Evolutionary conservation across 1,139 yeast genomes (phyloP).

Genomic region (Taphrina populina): DNA sequence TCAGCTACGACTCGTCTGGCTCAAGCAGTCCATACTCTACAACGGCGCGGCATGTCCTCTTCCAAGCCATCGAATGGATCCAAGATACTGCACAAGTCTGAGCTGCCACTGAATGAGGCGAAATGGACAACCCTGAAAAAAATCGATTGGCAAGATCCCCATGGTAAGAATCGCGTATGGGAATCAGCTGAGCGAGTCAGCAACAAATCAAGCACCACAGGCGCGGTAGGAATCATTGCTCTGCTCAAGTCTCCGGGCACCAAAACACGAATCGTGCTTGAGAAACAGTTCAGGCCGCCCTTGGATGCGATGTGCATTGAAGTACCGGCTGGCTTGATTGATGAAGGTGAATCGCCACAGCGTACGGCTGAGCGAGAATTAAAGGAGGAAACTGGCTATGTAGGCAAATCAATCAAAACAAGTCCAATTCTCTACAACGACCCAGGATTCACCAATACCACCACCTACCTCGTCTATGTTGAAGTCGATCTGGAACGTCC

Average conservation of each 20-base stretch:
- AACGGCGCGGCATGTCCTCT: slow-evolving; percentile 1
- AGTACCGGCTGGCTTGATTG: slow-evolving; percentile 91
- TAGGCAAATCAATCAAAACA: slow-evolving; percentile 58
- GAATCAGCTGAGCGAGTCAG: slow-evolving; percentile 36
- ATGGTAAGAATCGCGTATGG: slow-evolving; percentile 34
- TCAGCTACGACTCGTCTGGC: too few species aligned
- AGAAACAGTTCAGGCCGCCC: slow-evolving; percentile 36
- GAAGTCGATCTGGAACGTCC: slow-evolving; percentile 67
- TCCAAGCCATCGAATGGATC: slow-evolving; percentile 29
- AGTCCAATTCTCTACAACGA: slow-evolving; percentile 72
- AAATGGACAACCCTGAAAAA: slow-evolving; percentile 36
- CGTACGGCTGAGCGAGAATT: slow-evolving; percentile 83
- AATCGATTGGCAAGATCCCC: slow-evolving; percentile 34
- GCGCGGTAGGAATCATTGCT: slow-evolving; percentile 36
- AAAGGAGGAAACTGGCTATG: slow-evolving; percentile 87
- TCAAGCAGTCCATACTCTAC: too few species aligned
- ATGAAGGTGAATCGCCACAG: slow-evolving; percentile 74
- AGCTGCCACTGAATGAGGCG: slow-evolving; percentile 30
- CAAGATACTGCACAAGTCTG: slow-evolving; percentile 20
- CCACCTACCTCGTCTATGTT: slow-evolving; percentile 73
- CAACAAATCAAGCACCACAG: slow-evolving; percentile 26
- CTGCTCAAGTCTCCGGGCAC: slow-evolving; percentile 28
- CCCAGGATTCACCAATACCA: slow-evolving; percentile 89
- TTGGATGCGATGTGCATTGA: slow-evolving; percentile 53
- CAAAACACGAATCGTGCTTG: slow-evolving; percentile 30